Conservation (phyloP, 2,329 filamentous ascomycete species). For the Penicillium sp. region DNA sequence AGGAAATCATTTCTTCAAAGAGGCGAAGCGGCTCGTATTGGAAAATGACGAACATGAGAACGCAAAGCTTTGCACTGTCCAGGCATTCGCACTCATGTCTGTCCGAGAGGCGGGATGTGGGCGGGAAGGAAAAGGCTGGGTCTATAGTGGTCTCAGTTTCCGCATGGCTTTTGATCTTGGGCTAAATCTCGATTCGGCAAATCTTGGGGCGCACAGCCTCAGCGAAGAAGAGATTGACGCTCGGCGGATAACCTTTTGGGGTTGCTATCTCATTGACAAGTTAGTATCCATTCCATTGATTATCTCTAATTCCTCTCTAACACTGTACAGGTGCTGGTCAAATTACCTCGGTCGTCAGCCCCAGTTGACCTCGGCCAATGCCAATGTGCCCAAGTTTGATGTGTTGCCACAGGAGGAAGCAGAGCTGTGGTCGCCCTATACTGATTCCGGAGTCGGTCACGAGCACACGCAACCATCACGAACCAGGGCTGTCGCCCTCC, state of each 20-base stretch:
- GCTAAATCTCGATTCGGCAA: constrained; percentile 71
- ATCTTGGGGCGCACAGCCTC: constrained; percentile 54
- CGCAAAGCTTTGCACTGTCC: constrained; percentile 77
- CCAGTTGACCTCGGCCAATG: constrained; percentile 68
- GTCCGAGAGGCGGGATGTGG: constrained; percentile 91
- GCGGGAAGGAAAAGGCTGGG: constrained; percentile 90
- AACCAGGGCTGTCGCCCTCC: constrained; percentile 70
- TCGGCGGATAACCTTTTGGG: constrained; percentile 88
- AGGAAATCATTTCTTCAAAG: constrained; percentile 90
- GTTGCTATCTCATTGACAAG: constrained; percentile 96
- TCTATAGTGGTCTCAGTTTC: constrained; percentile 97
- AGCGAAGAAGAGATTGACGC: constrained; percentile 81
- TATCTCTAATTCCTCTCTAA: constrained; percentile 10
- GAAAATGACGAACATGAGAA: constrained; percentile 91
- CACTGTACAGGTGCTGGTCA: constrained; percentile 64
- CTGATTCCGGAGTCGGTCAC: constrained; percentile 68
- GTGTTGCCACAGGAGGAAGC: constrained; percentile 84
- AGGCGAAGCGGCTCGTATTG: constrained; percentile 80
- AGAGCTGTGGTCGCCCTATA: constrained; percentile 78
- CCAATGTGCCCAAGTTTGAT: constrained; percentile 79
- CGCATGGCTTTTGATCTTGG: constrained; percentile 94
- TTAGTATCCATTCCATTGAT: constrained; percentile 27
- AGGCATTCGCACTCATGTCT: constrained; percentile 90
- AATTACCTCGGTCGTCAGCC: constrained; percentile 90
- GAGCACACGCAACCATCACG: constrained; percentile 68